These are phyloP conservation scores for Syncephalastrum contaminatum DNA, from an alignment of 371 early-diverging fungal genomes.

Conservation along the genomic window DNA sequence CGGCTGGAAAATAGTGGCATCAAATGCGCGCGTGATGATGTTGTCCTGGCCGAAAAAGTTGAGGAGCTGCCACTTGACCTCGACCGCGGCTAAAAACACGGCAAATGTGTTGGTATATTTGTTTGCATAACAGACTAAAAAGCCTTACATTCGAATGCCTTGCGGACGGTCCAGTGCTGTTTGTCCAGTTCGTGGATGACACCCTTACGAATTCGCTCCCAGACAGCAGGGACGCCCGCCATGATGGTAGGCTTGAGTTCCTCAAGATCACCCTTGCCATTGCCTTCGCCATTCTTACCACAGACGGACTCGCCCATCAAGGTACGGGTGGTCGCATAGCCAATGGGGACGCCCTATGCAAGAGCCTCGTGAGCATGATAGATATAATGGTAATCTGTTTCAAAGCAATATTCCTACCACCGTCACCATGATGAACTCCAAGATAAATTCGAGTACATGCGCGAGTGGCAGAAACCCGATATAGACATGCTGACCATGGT, in stretches of 20 bases:
- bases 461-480: constrained; percentile 92
- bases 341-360: constrained; percentile 55
- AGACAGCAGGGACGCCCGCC: constrained; percentile 88
- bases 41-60: constrained; percentile 53
- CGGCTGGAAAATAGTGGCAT: constrained; percentile 75
- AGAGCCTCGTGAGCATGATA: constrained; percentile 9
- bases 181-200: constrained; percentile 68
- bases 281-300: constrained; percentile 58
- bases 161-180: constrained; percentile 55
- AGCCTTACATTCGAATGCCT: constrained; percentile 45
- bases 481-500: constrained; percentile 51
- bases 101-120: neutral
- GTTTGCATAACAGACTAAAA: neutral
- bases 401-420: constrained; percentile 5
- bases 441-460: constrained; percentile 81
- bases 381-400: neutral
- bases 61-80: constrained; percentile 71
- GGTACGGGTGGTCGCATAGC: constrained; percentile 81
- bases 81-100: constrained; percentile 48
- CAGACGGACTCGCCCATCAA: constrained; percentile 79
- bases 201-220: constrained; percentile 86
- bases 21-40: constrained; percentile 70
- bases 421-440: constrained; percentile 60
- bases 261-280: constrained; percentile 89
- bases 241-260: constrained; percentile 88